Evolutionary conservation across 148 eudicot genomes (phyloP).

Genomic region (Rhododendron mucronatum): DNA sequence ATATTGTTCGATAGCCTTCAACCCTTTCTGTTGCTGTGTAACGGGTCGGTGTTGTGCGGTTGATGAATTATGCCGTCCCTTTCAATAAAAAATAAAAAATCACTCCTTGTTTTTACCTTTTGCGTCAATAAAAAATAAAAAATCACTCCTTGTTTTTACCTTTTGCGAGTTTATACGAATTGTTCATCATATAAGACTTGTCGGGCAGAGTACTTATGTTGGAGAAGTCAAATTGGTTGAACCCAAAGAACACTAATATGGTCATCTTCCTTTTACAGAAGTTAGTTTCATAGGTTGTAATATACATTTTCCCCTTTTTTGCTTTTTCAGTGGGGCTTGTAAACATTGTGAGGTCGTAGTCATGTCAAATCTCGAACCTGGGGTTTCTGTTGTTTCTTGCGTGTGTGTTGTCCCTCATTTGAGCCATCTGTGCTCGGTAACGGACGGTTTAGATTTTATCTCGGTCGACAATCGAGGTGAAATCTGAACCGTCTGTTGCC

Average conservation of each 20-base stretch:
- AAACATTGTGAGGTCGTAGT: background rate
- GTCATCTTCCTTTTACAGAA: background rate
- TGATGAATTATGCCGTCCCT: no score
- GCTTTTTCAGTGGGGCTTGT: background rate
- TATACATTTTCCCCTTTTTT: background rate
- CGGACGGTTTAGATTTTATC: no score
- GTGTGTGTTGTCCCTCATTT: no score
- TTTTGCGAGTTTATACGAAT: background rate
- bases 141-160: background rate
- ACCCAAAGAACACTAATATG: background rate
- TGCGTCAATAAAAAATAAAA: no score
- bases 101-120: background rate
- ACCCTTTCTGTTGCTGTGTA: no score
- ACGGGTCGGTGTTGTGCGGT: background rate
- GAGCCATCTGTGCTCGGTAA: no score
- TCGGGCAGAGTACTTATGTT: background rate
- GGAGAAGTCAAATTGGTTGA: background rate
- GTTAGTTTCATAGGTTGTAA: background rate
- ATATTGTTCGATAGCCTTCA: background rate
- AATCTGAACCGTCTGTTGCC: no score
- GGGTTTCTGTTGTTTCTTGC: no score
- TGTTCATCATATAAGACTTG: background rate
- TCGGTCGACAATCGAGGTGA: no score
- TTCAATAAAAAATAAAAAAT: no score
- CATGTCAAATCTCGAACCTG: background rate